Percentiles rank a stretch among this genome's conserved stretches.
Evolutionary conservation across 31 red algal genomes (phyloP).

Genomic region (Odonthalia washingtoniensis): DNA sequence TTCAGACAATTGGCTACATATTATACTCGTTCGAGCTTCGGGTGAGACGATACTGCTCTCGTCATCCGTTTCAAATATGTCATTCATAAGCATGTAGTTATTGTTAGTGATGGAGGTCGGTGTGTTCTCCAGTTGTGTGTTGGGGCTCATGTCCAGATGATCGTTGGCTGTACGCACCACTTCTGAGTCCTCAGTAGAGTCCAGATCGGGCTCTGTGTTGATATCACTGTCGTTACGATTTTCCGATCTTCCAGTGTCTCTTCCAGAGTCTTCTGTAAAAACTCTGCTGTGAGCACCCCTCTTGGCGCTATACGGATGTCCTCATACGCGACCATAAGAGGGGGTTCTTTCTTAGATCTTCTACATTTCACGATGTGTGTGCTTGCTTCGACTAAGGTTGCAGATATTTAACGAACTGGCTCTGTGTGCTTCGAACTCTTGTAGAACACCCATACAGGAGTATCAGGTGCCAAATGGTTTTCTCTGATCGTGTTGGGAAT

Average conservation of each 20-base stretch:
- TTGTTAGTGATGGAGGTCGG: too few species aligned
- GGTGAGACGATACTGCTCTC: too few species aligned
- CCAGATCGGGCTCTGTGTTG: too few species aligned
- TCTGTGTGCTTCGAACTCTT: slow-evolving; percentile 46
- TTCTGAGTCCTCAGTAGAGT: too few species aligned
- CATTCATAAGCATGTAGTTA: too few species aligned
- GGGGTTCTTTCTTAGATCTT: background rate
- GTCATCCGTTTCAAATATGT: too few species aligned
- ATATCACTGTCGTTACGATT: too few species aligned
- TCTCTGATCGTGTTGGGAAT: background rate
- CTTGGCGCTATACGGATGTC: slow-evolving; percentile 28
- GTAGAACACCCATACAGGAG: slow-evolving; percentile 33
- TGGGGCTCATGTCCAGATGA: too few species aligned
- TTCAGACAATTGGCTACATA: too few species aligned
- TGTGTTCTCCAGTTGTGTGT: too few species aligned
- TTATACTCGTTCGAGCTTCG: too few species aligned
- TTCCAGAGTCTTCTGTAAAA: slow-evolving; percentile 20
- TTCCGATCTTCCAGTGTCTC: slow-evolving; percentile 28
- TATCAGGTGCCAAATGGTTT: slow-evolving; percentile 1
- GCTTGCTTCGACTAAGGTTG: slow-evolving; percentile 10
- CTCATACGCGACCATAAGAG: slow-evolving; percentile 36
- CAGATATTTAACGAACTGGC: background rate
- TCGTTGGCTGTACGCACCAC: too few species aligned
- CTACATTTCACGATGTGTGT: slow-evolving; percentile 11
- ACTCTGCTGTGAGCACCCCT: background rate